Percentiles rank a stretch among this genome's conserved stretches.
These are phyloP conservation scores for Barnettozyma wickerhamii DNA, from an alignment of 805 yeast species.

Conservation along the genomic window DNA sequence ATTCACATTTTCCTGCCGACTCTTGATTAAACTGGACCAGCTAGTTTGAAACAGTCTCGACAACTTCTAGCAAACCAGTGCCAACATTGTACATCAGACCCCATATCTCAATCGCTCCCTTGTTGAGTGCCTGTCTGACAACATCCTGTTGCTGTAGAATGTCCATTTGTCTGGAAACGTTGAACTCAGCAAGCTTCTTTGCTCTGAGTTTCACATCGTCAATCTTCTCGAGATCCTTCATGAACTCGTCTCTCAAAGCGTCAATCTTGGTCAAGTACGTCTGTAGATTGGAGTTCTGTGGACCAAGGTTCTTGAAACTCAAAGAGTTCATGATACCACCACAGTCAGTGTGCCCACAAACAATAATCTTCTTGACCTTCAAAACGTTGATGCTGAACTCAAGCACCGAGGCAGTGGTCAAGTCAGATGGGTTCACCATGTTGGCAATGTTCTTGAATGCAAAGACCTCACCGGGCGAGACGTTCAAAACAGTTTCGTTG, in stretches of 20 bases:
- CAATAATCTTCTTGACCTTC: conserved; percentile 73
- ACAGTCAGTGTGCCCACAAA: conserved; percentile 94
- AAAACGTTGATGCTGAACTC: conserved; percentile 86
- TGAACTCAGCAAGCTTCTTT: conserved; percentile 65
- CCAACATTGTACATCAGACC: conserved; percentile 84
- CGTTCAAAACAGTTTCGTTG: conserved; percentile 69
- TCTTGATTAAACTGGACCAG: too few species aligned
- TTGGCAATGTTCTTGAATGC: conserved; percentile 88
- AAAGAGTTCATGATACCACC: conserved; percentile 88
- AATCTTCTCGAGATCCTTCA: conserved; percentile 43
- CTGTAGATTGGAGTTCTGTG: conserved; percentile 37
- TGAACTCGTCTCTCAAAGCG: conserved; percentile 61
- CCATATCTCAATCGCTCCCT: conserved; percentile 67
- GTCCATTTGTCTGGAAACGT: conserved; percentile 68
- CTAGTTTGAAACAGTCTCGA: too few species aligned
- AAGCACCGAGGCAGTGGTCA: conserved; percentile 69
- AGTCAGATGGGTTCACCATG: conserved; percentile 60
- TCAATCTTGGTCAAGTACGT: conserved; percentile 57
- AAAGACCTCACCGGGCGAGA: conserved; percentile 90
- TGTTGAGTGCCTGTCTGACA: conserved; percentile 59
- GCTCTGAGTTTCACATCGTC: conserved; percentile 51
- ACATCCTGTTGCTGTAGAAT: conserved; percentile 51
- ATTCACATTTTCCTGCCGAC: too few species aligned
- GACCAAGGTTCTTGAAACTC: conserved; percentile 58
- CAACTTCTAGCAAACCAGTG: conserved; percentile 55